Base-by-base conservation (phyloP, 768 basidiomycete genomes). In the Lanmaoa pseudosensibilis region DNA sequence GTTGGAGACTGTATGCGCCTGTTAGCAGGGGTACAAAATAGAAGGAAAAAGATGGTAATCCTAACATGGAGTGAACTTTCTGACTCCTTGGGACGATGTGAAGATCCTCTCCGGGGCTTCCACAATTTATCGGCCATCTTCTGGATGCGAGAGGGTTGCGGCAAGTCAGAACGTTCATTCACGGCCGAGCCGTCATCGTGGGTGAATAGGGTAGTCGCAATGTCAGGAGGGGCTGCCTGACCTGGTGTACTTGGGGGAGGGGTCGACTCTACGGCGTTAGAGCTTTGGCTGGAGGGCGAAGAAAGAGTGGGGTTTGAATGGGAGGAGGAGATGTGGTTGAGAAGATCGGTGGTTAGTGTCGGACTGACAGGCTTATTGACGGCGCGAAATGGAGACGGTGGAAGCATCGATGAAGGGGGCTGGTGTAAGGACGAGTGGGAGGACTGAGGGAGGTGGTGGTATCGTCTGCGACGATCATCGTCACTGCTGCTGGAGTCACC, bases 181-280 rank as follows among this genome's bases (percentile, higher is more conserved):
- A 69, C 54, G 25, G 65, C 27, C 19, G 68, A 70, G 36, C 77
- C 74, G 52, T 75, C 69, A 55, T 75, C 69, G 40, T 75, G 69
- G 50, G 70, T 68, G 54, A 78, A 78, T 11, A 71, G 66, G 12
- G 73, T 47, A 33, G 78, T 63, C 58, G 76, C 77, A 39, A 75
- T 59, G 43, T 72, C 76, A 23, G 78, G 74, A 50, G 76, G 81
- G 18, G 68, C 74, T 32, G 73, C 73, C 60, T 82, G 75, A 47
- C 78, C 81, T 13, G 87, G 86, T 12, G 87, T 87, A 64, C 78
- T 80, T 27, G 87, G 87, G 5, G 87, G 86, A 54, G 88, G 86
- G n/a, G 86, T 84, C 4, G 85, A 81, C 58, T 87, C 86, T 47
- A 83, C 79, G 39, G 77, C 78, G 59, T 74, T 76, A 46, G 88